Percentiles rank a stretch among this genome's conserved stretches.
phyloP scores from a whole-genome alignment of 768 basidiomycete species.

The Rhodotorula diobovata region DNA sequence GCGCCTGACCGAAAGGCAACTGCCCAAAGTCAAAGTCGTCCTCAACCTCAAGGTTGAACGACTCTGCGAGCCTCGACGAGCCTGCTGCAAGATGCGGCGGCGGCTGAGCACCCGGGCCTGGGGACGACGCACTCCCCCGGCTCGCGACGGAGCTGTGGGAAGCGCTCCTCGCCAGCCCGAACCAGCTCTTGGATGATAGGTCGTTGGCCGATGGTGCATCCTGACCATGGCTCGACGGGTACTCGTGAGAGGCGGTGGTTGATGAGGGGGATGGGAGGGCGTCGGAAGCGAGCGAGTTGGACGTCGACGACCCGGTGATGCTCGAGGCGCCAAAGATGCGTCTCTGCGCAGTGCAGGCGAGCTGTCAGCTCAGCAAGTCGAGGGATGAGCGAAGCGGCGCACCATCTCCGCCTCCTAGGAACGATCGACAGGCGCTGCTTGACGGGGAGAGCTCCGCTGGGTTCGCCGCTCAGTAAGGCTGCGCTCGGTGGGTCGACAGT shows the following conservation, averaged over 20 bases:
- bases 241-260: slow-evolving; percentile 2
- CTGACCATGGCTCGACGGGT: neutral
- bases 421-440: no score
- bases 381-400: neutral
- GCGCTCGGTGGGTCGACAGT: no score
- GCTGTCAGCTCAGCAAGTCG: neutral
- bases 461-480: no score
- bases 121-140: neutral
- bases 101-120: neutral
- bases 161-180: neutral
- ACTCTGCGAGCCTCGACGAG: neutral
- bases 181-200: slow-evolving; percentile 15
- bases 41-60: neutral
- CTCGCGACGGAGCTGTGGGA: neutral
- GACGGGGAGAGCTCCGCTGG: no score
- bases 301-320: slow-evolving; percentile 14
- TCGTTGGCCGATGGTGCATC: neutral
- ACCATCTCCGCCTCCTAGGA: no score
- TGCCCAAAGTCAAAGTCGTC: slow-evolving; percentile 14
- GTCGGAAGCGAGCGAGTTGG: slow-evolving; percentile 25
- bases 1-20: slow-evolving; percentile 15
- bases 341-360: neutral
- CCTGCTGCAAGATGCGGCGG: neutral
- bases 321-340: slow-evolving; percentile 30
- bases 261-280: slow-evolving; percentile 17